Evolutionary conservation across 2,329 filamentous ascomycete genomes (phyloP).

Genomic region (Nigrograna mackinnonii): DNA sequence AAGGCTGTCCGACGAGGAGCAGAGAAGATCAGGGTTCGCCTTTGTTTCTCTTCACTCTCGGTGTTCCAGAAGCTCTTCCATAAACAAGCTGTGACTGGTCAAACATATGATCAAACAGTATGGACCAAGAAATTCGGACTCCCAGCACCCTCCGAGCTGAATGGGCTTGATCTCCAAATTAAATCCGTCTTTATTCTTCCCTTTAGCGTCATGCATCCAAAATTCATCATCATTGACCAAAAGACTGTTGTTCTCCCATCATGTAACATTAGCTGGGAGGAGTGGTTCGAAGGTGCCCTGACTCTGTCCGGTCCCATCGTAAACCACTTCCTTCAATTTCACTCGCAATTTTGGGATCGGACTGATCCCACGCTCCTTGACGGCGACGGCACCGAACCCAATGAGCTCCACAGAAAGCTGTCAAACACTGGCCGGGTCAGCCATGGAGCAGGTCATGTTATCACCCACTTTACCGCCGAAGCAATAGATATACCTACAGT

Average conservation of each 20-base stretch:
- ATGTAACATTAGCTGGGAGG: slow-evolving; percentile 85
- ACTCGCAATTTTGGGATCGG: slow-evolving; percentile 67
- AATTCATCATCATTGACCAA: slow-evolving; percentile 77
- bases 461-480: slow-evolving; percentile 8
- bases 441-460: slow-evolving; percentile 9
- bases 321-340: slow-evolving; percentile 66
- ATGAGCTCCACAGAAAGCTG: not conserved
- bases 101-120: slow-evolving; percentile 60
- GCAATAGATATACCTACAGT: slow-evolving; percentile 54
- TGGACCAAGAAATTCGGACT: slow-evolving; percentile 69
- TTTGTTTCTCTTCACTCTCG: slow-evolving; percentile 77
- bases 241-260: slow-evolving; percentile 70
- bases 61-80: slow-evolving; percentile 76
- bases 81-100: slow-evolving; percentile 64
- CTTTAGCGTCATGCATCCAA: slow-evolving; percentile 86
- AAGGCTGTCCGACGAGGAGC: slow-evolving; percentile 39
- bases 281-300: slow-evolving; percentile 82
- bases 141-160: slow-evolving; percentile 57
- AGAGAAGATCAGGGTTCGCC: slow-evolving; percentile 62
- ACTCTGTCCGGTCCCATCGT: slow-evolving; percentile 67
- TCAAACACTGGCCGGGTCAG: not conserved
- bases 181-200: slow-evolving; percentile 81
- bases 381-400: not conserved
- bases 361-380: not conserved
- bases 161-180: slow-evolving; percentile 68